A percentile compares a stretch with the other conserved stretches of the same genome.
Conservation (phyloP, 306 rosid species). For the Fagus sylvatica region DNA sequence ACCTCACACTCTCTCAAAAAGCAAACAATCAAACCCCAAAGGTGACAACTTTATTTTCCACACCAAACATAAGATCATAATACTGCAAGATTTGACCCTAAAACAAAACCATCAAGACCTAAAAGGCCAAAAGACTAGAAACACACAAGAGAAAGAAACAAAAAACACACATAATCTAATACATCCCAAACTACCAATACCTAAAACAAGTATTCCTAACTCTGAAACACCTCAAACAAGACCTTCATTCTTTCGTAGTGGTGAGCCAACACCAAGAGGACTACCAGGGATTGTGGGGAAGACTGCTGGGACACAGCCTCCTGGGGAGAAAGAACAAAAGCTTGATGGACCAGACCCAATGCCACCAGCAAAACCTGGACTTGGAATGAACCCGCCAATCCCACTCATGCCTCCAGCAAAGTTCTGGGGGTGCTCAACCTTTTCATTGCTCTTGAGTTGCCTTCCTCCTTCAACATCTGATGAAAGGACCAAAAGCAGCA, state of each 20-base stretch:
- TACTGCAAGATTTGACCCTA: too few species aligned
- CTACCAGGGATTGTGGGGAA: not conserved
- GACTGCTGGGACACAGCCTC: not conserved
- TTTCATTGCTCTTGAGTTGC: not conserved
- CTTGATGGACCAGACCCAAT: not conserved
- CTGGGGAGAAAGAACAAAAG: conserved; percentile 1
- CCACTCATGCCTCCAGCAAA: not conserved
- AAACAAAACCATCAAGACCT: too few species aligned
- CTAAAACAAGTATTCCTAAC: too few species aligned
- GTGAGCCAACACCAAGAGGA: not conserved
- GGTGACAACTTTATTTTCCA: too few species aligned
- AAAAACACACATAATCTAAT: not conserved
- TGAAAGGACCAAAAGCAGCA: conserved; percentile 21
- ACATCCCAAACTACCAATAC: too few species aligned
- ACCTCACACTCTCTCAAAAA: too few species aligned
- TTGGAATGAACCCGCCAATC: not conserved
- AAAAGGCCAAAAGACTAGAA: not conserved
- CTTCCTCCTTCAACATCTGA: conserved; percentile 28
- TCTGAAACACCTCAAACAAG: not conserved
- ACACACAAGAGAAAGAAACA: not conserved
- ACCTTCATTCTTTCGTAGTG: not conserved
- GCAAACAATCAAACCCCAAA: too few species aligned
- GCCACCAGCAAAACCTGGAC: not conserved
- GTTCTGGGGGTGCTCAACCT: not conserved
- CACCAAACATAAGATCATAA: too few species aligned